A percentile compares a stretch with the other conserved stretches of the same genome.
These are phyloP conservation scores for Bauhinia variegata DNA, from an alignment of 306 rosid genomes.

Conservation along the genomic window DNA sequence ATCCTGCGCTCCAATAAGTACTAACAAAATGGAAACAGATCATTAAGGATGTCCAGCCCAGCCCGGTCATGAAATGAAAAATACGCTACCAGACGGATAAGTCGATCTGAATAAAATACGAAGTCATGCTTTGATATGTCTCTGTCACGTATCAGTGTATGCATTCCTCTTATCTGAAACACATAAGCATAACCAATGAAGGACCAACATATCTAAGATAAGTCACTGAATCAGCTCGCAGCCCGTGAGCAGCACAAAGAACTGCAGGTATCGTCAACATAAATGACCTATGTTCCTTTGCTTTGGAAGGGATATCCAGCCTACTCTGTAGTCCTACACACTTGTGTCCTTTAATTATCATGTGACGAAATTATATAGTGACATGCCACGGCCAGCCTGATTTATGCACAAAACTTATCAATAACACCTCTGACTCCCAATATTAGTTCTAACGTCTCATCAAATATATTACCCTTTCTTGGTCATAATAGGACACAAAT, in stretches of 20 bases:
- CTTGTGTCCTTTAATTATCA: not conserved
- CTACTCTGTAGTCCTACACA: constrained; percentile 1
- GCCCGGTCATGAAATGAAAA: constrained; percentile 20
- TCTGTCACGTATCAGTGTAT: constrained; percentile 84
- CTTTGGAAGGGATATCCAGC: constrained; percentile 11
- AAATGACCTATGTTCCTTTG: constrained; percentile 3
- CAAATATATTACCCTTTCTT: constrained; percentile 15
- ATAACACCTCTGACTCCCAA: constrained; percentile 23
- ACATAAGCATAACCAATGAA: constrained; percentile 41
- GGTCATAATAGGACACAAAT: constrained; percentile 1
- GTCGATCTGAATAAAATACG: constrained; percentile 95
- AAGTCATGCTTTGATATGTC: constrained; percentile 96
- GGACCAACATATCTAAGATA: constrained; percentile 23
- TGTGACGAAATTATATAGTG: not conserved
- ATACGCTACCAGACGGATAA: constrained; percentile 79
- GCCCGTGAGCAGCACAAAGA: constrained; percentile 4
- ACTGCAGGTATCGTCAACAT: constrained; percentile 23
- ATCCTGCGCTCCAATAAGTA: constrained; percentile 7
- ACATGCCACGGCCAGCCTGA: not conserved
- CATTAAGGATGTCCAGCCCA: constrained; percentile 28
- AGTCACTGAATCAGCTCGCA: constrained; percentile 24
- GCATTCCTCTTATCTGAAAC: constrained; percentile 95
- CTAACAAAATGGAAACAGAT: constrained; percentile 19
- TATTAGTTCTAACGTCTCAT: constrained; percentile 1
- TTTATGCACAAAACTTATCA: constrained; percentile 18